phyloP scores from a whole-genome alignment of 2,329 filamentous ascomycete genomes.

The Neonectria neomacrospora region DNA sequence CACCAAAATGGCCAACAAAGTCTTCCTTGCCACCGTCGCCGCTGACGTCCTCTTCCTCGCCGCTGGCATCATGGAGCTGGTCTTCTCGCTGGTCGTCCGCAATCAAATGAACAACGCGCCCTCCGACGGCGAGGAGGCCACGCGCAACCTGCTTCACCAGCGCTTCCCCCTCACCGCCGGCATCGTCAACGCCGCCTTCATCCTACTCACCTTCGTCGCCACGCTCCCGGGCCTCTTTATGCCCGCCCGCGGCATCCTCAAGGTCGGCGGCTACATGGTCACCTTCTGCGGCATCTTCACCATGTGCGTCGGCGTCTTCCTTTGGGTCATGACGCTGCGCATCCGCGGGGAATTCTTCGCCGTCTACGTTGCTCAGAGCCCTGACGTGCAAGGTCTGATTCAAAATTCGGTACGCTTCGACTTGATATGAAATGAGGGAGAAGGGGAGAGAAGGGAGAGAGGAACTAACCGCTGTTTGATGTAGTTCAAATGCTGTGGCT shows the following conservation, averaged over 20 bases:
- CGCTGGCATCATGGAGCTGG: constrained; percentile 65
- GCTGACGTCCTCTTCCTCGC: constrained; percentile 63
- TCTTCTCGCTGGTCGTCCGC: constrained; percentile 64
- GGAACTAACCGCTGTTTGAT: neutral
- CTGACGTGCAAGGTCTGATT: constrained; percentile 72
- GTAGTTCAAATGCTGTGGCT: constrained; percentile 85
- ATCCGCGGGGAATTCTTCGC: constrained; percentile 70
- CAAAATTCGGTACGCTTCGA: constrained; percentile 69
- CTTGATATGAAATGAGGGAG: neutral
- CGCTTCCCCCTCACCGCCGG: constrained; percentile 70
- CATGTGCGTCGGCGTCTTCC: constrained; percentile 70
- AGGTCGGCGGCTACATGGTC: constrained; percentile 73
- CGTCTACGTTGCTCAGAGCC: constrained; percentile 69
- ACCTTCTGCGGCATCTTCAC: constrained; percentile 72
- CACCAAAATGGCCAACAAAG: constrained; percentile 69
- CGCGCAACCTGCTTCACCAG: constrained; percentile 63
- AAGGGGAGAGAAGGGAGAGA: neutral
- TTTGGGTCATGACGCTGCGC: constrained; percentile 80
- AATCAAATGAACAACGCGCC: constrained; percentile 57
- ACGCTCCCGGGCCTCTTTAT: constrained; percentile 79
- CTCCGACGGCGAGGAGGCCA: constrained; percentile 59
- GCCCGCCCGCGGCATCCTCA: constrained; percentile 75
- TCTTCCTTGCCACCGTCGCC: constrained; percentile 61
- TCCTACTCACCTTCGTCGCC: constrained; percentile 75
- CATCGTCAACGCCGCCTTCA: constrained; percentile 76